Base-by-base conservation (phyloP, 1,284 basidiomycete genomes). In the Moniliophthora roreri region DNA sequence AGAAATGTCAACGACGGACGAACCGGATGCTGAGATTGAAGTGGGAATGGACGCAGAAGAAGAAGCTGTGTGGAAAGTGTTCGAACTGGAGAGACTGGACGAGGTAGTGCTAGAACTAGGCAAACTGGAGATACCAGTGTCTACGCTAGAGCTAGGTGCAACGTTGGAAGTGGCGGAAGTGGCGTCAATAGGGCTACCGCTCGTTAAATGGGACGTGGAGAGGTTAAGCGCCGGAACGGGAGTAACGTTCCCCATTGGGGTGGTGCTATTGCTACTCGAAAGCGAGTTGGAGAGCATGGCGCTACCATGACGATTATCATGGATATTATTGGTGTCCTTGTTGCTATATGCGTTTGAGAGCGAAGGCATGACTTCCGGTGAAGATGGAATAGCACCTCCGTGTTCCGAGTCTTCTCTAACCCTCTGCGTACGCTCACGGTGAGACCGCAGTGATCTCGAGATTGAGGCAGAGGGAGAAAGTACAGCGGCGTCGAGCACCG, bases 1-100 rank as follows among this genome's bases (percentile, higher is more conserved):
- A 52, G 35, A 24, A 20, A 52, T 4, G 24, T 42, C 21, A 15
- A 1, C 18, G 9, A n/a, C 41, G 21, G 18, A 21, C 13, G 54
- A 56, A 34, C 38, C 46, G 32, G 54, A 49, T 23, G 50, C 48
- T 7, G 54, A 55, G 11, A 55, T 48, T 4, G 54, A 52, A 10
- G 54, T 56, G 10, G 48, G 48, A 16, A 54, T 44, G 2, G 53
- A 50, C 10, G 48, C 40, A 28, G 54, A 52, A 13, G 54, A 56
- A 34, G 54, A 56, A n/a, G 54, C 50, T 34, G 54, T 52, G 28
- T 52, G 51, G 37, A 56, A 56, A 13, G 54, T 49, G 28, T 38
- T 46, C 6, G 47, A 36, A 24, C 45, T 51, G 45, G 24, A 20
- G 13, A 55, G 36, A 34, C 47, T 56, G 2, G 54, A 52, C 32